Evolutionary conservation across 805 yeast species (phyloP).

Genomic region (Pichia deserticola): DNA sequence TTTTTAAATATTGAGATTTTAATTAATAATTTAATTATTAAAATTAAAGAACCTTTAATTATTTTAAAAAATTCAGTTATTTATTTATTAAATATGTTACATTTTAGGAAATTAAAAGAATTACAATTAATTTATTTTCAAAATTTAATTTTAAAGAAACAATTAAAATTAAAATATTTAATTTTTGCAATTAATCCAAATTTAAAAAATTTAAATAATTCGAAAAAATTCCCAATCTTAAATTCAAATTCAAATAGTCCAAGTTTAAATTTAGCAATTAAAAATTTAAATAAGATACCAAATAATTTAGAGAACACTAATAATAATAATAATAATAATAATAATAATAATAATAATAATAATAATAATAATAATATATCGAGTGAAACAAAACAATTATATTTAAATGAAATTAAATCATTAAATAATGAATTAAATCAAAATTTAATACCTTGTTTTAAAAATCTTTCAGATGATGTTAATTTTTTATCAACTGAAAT

Average conservation of each 20-base stretch:
- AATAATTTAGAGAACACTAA: too few relatives aligned
- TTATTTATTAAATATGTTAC: constrained; percentile 37
- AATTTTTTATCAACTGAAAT: constrained; percentile 36
- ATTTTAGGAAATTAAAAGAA: constrained; percentile 45
- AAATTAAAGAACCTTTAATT: constrained; percentile 45
- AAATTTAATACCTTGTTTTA: constrained; percentile 43
- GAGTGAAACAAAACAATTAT: constrained; percentile 3
- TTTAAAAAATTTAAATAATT: not conserved
- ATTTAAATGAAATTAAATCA: constrained; percentile 14
- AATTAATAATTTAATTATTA: constrained; percentile 30
- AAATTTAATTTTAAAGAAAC: constrained; percentile 34
- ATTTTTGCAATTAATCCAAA: constrained; percentile 6
- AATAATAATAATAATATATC: constrained; percentile 4
- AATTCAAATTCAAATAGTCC: constrained; percentile 20
- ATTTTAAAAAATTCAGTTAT: constrained; percentile 39
- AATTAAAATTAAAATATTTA: constrained; percentile 22
- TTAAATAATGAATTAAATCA: constrained; percentile 24
- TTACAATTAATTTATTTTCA: constrained; percentile 38
- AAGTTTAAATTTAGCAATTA: constrained; percentile 26
- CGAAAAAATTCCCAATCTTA: not conserved
- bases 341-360: too few relatives aligned
- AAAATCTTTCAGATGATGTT: constrained; percentile 37
- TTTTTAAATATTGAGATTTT: constrained; percentile 44
- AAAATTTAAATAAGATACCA: constrained; percentile 19
- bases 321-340: too few relatives aligned